Evolutionary conservation across 2,329 filamentous ascomycete genomes (phyloP).

Genomic region (Didymella segeticola): DNA sequence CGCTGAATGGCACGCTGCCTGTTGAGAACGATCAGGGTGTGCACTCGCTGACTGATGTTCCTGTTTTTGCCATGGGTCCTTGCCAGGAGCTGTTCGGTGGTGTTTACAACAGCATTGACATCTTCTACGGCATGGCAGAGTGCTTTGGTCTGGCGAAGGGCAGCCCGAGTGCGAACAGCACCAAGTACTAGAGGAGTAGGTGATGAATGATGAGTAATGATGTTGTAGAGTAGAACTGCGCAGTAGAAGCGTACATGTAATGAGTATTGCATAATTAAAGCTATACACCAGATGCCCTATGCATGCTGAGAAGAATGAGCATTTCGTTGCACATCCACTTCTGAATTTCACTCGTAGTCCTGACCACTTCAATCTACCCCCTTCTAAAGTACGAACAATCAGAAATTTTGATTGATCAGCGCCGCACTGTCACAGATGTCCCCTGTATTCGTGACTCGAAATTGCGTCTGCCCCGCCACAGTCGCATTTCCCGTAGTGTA

Average conservation of each 20-base stretch:
- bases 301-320: background rate
- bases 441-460: constrained; percentile 5
- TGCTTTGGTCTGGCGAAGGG: constrained; percentile 62
- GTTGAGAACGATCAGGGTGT: constrained; percentile 65
- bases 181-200: background rate
- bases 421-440: constrained; percentile 25
- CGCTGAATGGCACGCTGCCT: constrained; percentile 78
- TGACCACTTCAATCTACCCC: background rate
- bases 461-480: constrained; percentile 8
- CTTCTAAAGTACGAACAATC: too few species aligned
- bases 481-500: constrained; percentile 18
- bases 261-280: constrained; percentile 1
- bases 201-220: constrained; percentile 16
- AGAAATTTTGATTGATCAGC: constrained; percentile 12
- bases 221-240: constrained; percentile 11
- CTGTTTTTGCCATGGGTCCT: constrained; percentile 77
- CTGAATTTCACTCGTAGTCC: background rate
- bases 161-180: constrained; percentile 12
- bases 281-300: background rate
- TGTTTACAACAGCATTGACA: constrained; percentile 72
- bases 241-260: constrained; percentile 4
- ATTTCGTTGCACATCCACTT: background rate
- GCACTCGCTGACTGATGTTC: constrained; percentile 50
- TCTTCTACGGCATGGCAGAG: constrained; percentile 76
- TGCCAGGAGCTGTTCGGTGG: constrained; percentile 80